Evolutionary conservation across 306 rosid species (phyloP), one percentile per base, ranked within the genome.

Genomic region (Arachis hypogaea): DNA sequence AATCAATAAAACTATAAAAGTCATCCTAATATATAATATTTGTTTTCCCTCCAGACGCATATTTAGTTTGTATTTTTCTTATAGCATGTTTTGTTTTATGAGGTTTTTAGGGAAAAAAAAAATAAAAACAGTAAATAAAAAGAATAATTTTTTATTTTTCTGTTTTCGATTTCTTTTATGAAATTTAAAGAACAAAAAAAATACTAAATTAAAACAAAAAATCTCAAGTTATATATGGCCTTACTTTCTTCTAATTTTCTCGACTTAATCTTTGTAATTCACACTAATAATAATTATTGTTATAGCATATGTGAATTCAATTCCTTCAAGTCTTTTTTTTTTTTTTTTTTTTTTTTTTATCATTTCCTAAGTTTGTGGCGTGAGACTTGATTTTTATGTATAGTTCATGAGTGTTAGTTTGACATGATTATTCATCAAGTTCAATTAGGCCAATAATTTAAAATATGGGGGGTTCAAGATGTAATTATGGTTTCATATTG

Each of bases 401-500:
- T 47, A 51, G 22, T 59, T 18, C 68, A 67, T 76, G 54, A 67
- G 68, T 67, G 61, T 67, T 62, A 57, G 49, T 70, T 69, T 77
- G 77, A 77, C 76, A 55, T 64, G 51, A 70, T 43, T 33, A 71
- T 29, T 52, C 40, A 43, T 70, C 59, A 44, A 63, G 82, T 45
- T 59, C 68, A 72, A 14, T 49, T 29, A 16, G 62, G 68, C 56
- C 62, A 60, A 61, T 68, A 59, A 68, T 47, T 10, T 57, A 58
- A 58, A 29, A 6, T 29, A 3, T 59, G 65, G 54, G 71, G 44
- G 71, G 16, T 77, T 69, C 88, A 84, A 84, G 78, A 5, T 68
- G 82, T 78, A 73, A 82, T 85, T 73, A 85, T 85, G 86, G 73
- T 71, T 74, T 72, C 83, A 63, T 36, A 59, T 44, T 77, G 84